Evolutionary conservation across 768 basidiomycete species (phyloP).

Genomic region (Tulasnella sp.): DNA sequence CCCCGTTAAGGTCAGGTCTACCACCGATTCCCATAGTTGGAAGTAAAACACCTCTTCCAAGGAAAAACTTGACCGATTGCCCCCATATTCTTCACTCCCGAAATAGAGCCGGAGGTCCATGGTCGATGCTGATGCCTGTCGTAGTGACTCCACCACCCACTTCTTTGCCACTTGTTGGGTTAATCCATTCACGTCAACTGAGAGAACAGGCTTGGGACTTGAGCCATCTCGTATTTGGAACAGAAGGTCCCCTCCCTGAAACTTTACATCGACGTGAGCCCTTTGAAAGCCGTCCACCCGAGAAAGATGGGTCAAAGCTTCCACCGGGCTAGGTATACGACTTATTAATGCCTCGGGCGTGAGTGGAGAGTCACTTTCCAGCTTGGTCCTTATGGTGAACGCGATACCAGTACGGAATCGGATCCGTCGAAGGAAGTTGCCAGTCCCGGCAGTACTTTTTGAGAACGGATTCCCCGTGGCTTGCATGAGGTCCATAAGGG

Average conservation of each 20-base stretch:
- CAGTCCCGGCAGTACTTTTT: background rate
- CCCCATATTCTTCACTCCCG: background rate
- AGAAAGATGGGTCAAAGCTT: background rate
- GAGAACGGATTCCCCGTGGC: background rate
- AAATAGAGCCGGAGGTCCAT: background rate
- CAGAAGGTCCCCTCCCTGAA: background rate
- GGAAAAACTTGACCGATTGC: background rate
- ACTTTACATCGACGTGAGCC: background rate
- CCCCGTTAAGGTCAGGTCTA: background rate
- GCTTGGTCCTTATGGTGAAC: background rate
- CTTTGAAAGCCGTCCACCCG: background rate
- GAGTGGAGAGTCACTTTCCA: background rate
- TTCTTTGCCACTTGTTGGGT: background rate
- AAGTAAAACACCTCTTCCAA: background rate
- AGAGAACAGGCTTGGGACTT: background rate
- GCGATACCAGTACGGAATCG: background rate
- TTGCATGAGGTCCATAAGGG: background rate
- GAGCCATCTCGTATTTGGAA: background rate
- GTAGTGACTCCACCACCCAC: background rate
- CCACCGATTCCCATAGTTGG: background rate
- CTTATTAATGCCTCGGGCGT: background rate
- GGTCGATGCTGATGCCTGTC: background rate
- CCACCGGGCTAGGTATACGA: background rate
- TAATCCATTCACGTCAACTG: background rate
- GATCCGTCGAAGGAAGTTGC: background rate